These are phyloP conservation scores for Dinochytrium kinnereticum DNA, from an alignment of 371 early-diverging fungal species.

Conservation along the genomic window DNA sequence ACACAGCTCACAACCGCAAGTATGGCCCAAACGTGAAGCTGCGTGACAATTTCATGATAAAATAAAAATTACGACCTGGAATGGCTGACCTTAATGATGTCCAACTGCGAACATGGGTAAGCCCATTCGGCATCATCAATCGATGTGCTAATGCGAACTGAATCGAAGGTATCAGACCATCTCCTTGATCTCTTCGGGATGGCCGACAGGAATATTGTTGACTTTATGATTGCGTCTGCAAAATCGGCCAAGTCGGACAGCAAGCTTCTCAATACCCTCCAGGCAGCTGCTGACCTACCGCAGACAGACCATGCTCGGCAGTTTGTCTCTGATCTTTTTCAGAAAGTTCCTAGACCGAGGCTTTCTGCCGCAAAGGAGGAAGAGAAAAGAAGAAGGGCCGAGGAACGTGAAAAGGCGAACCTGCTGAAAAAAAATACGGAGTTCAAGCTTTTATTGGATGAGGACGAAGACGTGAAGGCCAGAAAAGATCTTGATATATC, in stretches of 20 bases:
- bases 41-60: too few species aligned
- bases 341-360: slow-evolving; percentile 60
- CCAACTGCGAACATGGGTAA: slow-evolving; percentile 20
- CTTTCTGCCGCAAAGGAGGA: slow-evolving; percentile 29
- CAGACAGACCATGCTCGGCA: slow-evolving; percentile 53
- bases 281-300: slow-evolving; percentile 62
- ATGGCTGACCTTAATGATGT: neutral
- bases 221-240: slow-evolving; percentile 75
- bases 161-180: slow-evolving; percentile 81
- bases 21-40: neutral
- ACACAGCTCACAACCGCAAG: slow-evolving; percentile 30
- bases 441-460: slow-evolving; percentile 64
- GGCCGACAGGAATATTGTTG: slow-evolving; percentile 72
- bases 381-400: slow-evolving; percentile 54
- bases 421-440: slow-evolving; percentile 66
- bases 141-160: too few species aligned
- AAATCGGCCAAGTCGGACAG: slow-evolving; percentile 65
- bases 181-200: slow-evolving; percentile 76
- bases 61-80: neutral
- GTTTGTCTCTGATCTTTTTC: slow-evolving; percentile 71
- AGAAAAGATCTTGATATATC: slow-evolving; percentile 25
- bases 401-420: slow-evolving; percentile 59
- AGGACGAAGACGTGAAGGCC: slow-evolving; percentile 43
- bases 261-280: slow-evolving; percentile 58
- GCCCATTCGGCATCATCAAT: too few species aligned